Base-by-base conservation (phyloP, 305 asterid genomes). In the Solanum hybrid region DNA sequence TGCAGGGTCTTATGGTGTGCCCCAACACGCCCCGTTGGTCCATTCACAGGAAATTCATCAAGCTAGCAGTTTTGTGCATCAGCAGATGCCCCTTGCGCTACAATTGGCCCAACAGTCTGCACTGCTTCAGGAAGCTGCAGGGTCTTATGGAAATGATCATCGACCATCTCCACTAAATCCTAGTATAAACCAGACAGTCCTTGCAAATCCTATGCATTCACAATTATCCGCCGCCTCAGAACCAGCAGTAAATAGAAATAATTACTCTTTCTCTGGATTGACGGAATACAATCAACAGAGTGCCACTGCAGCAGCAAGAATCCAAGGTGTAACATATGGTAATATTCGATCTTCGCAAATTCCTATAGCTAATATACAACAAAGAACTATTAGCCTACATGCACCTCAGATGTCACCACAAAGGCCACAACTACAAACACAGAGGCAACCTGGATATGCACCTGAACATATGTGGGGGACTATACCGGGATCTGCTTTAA, bases 61-160 rank as follows among this genome's bases (percentile, higher is more conserved):
- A 13, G 80, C 86, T 10, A 73, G 90, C 90, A 64, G 90, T 45
- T 26, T 89, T 89, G 24, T 81, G 22, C 93, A 89, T 69, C 89
- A 90, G 90, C 95, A 91, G 69, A 75, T 93, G 31, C 88, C 92
- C 35, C 15, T 92, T 2, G 90, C 76, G 4, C 88, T 45, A 38
- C 90, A 34, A 86, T 86, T 86, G 72, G 90, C 78, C 84, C 93
- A 90, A 69, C 92, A 93, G 89, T 85, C 84, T 78, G 88, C 92
- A 76, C 88, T 92, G 89, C 92, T 90, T 27, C 95, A 93, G 89
- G 85, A 94, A 89, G 51, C 92, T 42, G 77, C 77, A 88, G 94
- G 92, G 78, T 15, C 71, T 78, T 77, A 85, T 77, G 92, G 88
- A 34, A 93, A 93, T 76, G 94, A 94, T 34, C 93, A 92, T 38